These are phyloP conservation scores for Xylaria scruposa DNA, from an alignment of 495 filamentous ascomycete genomes.

Conservation along the genomic window DNA sequence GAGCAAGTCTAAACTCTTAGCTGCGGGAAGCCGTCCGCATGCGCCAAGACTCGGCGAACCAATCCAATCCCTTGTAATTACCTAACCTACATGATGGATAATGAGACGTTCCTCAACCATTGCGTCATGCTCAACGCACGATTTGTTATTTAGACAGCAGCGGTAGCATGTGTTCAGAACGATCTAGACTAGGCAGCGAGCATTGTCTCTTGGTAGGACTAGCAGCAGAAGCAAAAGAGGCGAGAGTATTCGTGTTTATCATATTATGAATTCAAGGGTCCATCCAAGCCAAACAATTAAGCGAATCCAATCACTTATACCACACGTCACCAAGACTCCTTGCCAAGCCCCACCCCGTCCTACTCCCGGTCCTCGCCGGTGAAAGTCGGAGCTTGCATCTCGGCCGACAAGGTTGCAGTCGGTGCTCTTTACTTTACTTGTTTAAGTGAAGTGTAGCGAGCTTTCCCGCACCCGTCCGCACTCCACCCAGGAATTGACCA, in stretches of 20 bases:
- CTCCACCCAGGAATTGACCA: background rate
- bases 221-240: background rate
- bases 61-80: background rate
- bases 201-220: background rate
- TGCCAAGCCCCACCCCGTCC: background rate
- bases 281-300: background rate
- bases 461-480: constrained; percentile 6
- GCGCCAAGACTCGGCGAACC: background rate
- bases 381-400: background rate
- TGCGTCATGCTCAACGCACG: background rate
- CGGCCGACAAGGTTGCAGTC: constrained; percentile 13
- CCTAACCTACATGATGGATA: background rate
- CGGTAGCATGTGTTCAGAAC: background rate
- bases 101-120: constrained; percentile 1
- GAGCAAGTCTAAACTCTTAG: background rate
- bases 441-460: background rate
- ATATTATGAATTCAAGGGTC: background rate
- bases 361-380: background rate
- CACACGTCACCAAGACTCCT: background rate
- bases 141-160: background rate
- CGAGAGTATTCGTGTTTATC: background rate
- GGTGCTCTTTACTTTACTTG: background rate
- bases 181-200: background rate
- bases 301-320: constrained; percentile 7
- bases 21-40: constrained; percentile 4